These are phyloP conservation scores for Termitomyces sp. DNA, from an alignment of 768 basidiomycete genomes.

Conservation along the genomic window DNA sequence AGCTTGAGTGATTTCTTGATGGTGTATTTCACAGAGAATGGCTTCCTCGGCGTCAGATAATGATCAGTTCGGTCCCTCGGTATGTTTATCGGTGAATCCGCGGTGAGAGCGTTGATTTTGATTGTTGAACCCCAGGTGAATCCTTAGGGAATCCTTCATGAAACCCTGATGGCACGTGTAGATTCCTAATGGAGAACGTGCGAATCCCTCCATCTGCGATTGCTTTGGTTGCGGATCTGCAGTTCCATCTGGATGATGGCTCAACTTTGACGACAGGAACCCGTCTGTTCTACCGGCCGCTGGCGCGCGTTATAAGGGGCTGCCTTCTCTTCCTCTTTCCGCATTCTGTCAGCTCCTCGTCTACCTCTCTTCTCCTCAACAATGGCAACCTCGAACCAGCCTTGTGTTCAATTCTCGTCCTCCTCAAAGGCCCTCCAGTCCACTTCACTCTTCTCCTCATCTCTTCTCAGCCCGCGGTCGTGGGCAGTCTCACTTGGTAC, in stretches of 20 bases:
- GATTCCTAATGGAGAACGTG: slow-evolving; percentile 9
- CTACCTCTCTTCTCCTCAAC: slow-evolving; percentile 12
- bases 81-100: slow-evolving; percentile 6
- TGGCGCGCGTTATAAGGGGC: slow-evolving; percentile 21
- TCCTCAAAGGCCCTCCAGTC: slow-evolving; percentile 38
- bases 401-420: slow-evolving; percentile 38
- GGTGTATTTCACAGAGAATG: not conserved
- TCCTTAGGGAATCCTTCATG: not conserved
- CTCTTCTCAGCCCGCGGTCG: slow-evolving; percentile 39
- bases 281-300: slow-evolving; percentile 12
- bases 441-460: slow-evolving; percentile 38
- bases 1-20: not conserved
- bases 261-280: slow-evolving; percentile 25
- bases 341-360: slow-evolving; percentile 18
- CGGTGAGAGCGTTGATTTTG: not conserved
- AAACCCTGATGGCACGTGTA: slow-evolving; percentile 12
- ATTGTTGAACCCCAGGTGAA: not conserved
- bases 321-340: slow-evolving; percentile 21
- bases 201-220: slow-evolving; percentile 15
- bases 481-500: slow-evolving; percentile 48
- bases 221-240: slow-evolving; percentile 30
- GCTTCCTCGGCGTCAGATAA: not conserved
- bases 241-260: slow-evolving; percentile 9
- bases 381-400: slow-evolving; percentile 33
- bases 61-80: not conserved